Percentiles rank a stretch among this genome's conserved stretches.
These are phyloP conservation scores for Kodamaea fukazawae DNA, from an alignment of 805 yeast genomes.

Conservation along the genomic window DNA sequence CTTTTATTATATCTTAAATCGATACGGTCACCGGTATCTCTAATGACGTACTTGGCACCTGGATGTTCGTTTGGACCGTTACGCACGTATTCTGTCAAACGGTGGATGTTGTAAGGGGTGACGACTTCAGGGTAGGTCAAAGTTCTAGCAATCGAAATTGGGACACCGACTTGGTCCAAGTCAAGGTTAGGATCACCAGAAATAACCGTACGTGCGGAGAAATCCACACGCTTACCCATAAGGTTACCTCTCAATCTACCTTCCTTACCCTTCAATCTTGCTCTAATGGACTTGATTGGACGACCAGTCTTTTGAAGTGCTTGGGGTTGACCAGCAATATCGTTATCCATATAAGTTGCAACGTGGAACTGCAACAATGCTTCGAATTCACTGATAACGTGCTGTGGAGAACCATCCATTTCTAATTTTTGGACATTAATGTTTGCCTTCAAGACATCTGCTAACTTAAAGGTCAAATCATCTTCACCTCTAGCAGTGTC, in stretches of 20 bases:
- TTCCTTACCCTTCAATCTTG: constrained; percentile 99
- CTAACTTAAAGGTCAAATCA: constrained; percentile 95
- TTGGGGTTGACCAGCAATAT: constrained; percentile 99
- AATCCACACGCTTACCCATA: constrained; percentile 99
- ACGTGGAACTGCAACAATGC: constrained; percentile 94
- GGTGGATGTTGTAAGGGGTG: constrained; percentile 94
- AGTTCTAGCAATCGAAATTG: constrained; percentile 93
- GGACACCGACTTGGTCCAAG: constrained; percentile 98
- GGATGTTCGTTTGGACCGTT: constrained; percentile 99
- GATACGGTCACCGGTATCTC: constrained; percentile 98
- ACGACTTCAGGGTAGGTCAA: constrained; percentile 96
- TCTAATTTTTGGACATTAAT: constrained; percentile 96
- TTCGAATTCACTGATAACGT: constrained; percentile 94
- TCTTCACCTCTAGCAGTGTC: constrained; percentile 99
- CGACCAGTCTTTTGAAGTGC: constrained; percentile 98
- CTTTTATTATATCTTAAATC: constrained; percentile 95
- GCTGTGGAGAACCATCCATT: constrained; percentile 99
- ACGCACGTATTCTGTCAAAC: constrained; percentile 86
- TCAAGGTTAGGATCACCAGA: constrained; percentile 99
- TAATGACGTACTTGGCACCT: constrained; percentile 96
- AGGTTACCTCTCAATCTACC: constrained; percentile 97
- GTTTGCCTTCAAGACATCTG: constrained; percentile 95
- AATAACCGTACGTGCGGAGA: constrained; percentile 97
- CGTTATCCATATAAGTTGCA: constrained; percentile 99
- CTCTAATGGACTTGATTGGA: constrained; percentile 96